phyloP scores from a whole-genome alignment of 2,329 filamentous ascomycete species.

The Nannizziopsis barbatae region DNA sequence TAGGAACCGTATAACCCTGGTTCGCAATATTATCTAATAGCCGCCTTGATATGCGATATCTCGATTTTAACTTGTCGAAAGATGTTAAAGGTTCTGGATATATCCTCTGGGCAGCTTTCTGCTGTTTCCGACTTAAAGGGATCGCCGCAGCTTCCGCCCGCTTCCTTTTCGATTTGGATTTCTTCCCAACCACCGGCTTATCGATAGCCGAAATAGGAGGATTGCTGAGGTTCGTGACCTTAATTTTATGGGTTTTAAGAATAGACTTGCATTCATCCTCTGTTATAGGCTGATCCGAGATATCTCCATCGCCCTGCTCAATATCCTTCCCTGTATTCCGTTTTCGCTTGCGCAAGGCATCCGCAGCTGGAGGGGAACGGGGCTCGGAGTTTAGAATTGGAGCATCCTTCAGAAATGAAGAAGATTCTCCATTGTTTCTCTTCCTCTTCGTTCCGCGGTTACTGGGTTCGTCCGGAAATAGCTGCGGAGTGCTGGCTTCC shows the following conservation, averaged over 20 bases:
- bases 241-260: constrained; percentile 69
- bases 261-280: constrained; percentile 63
- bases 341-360: constrained; percentile 13
- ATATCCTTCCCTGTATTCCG: background rate
- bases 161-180: constrained; percentile 48
- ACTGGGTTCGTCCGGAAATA: constrained; percentile 23
- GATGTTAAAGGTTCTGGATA: constrained; percentile 69
- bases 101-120: constrained; percentile 45
- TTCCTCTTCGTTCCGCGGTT: constrained; percentile 30
- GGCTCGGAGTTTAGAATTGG: constrained; percentile 24
- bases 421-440: constrained; percentile 18
- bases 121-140: constrained; percentile 37
- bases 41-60: constrained; percentile 61
- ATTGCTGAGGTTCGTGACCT: constrained; percentile 60
- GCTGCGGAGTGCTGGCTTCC: constrained; percentile 30
- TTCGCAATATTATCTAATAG: constrained; percentile 66
- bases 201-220: constrained; percentile 1
- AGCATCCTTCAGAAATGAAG: constrained; percentile 16
- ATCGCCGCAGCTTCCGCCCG: constrained; percentile 40
- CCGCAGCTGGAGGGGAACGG: constrained; percentile 2
- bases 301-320: constrained; percentile 16
- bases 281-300: constrained; percentile 36
- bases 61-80: constrained; percentile 60
- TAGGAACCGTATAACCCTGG: constrained; percentile 81
- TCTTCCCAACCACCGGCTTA: constrained; percentile 35